A percentile compares a stretch with the other conserved stretches of the same genome.
Evolutionary conservation across 371 early-diverging fungal genomes (phyloP).

Genomic region (Funneliformis caledonium): DNA sequence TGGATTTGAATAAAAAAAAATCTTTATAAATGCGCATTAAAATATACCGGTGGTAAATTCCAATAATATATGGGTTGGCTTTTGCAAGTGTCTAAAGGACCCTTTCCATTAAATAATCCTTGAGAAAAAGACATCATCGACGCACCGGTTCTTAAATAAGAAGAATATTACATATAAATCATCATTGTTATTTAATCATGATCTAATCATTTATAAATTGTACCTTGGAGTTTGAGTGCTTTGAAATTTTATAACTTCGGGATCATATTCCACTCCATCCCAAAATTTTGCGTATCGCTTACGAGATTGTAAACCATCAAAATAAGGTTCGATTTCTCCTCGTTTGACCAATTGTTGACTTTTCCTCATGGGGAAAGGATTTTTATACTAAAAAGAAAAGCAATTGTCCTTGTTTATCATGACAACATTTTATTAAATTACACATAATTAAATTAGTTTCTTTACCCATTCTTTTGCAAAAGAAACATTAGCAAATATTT

Average conservation of each 20-base stretch:
- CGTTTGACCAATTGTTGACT: too few relatives aligned
- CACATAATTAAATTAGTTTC: too few relatives aligned
- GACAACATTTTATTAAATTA: not conserved
- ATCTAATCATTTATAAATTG: too few relatives aligned
- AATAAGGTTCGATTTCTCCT: too few relatives aligned
- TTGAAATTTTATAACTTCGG: too few relatives aligned
- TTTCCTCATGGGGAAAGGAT: constrained; percentile 9
- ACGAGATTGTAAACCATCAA: too few relatives aligned
- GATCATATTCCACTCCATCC: too few relatives aligned
- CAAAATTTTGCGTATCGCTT: too few relatives aligned
- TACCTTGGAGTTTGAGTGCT: constrained; percentile 32
- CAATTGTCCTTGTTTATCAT: too few relatives aligned
- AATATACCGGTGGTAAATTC: too few relatives aligned
- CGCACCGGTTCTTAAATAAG: constrained; percentile 19
- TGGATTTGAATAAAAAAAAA: too few relatives aligned
- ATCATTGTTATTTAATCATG: not conserved
- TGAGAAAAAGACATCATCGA: constrained; percentile 40
- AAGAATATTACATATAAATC: not conserved
- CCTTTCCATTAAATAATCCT: constrained; percentile 39
- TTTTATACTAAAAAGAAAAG: not conserved
- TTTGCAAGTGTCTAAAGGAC: constrained; percentile 5
- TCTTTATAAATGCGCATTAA: constrained; percentile 35
- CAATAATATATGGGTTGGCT: constrained; percentile 41
- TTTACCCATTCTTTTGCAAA: constrained; percentile 1
- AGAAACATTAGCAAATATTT: not conserved